Conservation (phyloP, 169 alveolate species). For the Eimeria sp. region DNA sequence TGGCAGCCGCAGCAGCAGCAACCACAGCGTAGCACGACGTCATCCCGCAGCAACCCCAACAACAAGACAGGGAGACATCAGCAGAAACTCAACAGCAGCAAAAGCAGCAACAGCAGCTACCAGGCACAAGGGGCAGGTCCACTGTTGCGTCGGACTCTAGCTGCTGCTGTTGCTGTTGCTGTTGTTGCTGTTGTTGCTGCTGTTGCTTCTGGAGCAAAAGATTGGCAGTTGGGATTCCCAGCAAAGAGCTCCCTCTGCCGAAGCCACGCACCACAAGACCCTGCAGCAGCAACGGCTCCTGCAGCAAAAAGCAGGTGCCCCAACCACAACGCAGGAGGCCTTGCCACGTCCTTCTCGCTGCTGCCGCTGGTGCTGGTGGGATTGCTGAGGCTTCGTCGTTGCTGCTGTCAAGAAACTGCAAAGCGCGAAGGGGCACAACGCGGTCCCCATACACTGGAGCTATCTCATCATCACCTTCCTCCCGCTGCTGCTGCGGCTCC, state of each 20-base stretch:
- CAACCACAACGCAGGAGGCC: conserved; percentile 12
- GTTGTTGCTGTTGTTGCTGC: not conserved
- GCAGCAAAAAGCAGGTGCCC: conserved; percentile 39
- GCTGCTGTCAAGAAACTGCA: not conserved
- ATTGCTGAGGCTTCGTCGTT: not conserved
- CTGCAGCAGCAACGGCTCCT: conserved; percentile 18
- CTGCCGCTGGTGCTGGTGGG: not conserved
- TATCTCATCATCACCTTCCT: not conserved
- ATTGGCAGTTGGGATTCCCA: conserved; percentile 79
- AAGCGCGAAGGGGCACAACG: not conserved
- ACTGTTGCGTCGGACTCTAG: not conserved
- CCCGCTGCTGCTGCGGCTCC: not conserved
- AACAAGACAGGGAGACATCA: not conserved
- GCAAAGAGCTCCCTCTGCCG: conserved; percentile 67
- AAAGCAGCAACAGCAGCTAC: not conserved
- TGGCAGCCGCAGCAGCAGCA: not conserved
- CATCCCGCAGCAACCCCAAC: no score
- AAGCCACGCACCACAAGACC: conserved; percentile 72
- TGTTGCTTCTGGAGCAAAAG: conserved; percentile 9
- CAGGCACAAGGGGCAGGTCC: not conserved
- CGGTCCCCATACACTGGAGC: not conserved
- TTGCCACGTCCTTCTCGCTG: not conserved
- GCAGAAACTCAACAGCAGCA: not conserved
- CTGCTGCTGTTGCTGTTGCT: not conserved
- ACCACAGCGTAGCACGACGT: not conserved